phyloP scores from a whole-genome alignment of 2,329 filamentous ascomycete species.

The Verticillium nubilum region DNA sequence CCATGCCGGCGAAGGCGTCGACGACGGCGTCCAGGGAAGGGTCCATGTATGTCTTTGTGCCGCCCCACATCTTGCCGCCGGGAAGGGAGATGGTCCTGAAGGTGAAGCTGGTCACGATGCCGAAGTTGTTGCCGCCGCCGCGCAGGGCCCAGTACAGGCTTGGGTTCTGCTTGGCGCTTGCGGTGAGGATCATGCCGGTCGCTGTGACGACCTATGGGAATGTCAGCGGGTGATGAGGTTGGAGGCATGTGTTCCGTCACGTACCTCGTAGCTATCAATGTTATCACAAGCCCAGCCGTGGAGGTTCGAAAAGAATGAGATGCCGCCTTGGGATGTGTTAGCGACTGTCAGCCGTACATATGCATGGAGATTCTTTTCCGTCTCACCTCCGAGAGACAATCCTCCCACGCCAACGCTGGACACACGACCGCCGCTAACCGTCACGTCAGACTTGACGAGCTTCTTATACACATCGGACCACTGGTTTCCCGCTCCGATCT shows the following conservation, averaged over 20 bases:
- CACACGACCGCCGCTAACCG: slow-evolving; percentile 32
- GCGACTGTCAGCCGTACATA: too few species aligned
- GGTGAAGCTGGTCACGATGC: slow-evolving; percentile 46
- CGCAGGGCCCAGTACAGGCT: slow-evolving; percentile 54
- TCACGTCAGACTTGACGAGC: slow-evolving; percentile 24
- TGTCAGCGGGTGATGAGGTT: slow-evolving; percentile 29
- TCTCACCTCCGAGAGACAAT: slow-evolving; percentile 25
- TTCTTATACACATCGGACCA: slow-evolving; percentile 32
- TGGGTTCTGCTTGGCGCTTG: slow-evolving; percentile 43
- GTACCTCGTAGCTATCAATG: slow-evolving; percentile 25
- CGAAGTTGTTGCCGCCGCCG: slow-evolving; percentile 51
- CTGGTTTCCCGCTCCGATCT: slow-evolving; percentile 29
- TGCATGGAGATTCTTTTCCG: not conserved
- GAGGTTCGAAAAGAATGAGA: slow-evolving; percentile 34
- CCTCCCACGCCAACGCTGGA: slow-evolving; percentile 34
- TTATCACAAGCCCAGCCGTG: slow-evolving; percentile 35
- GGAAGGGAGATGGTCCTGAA: slow-evolving; percentile 28
- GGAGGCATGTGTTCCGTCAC: not conserved
- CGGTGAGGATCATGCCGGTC: slow-evolving; percentile 39
- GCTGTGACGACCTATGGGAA: slow-evolving; percentile 45
- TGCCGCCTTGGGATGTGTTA: slow-evolving; percentile 23
- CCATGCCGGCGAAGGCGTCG: slow-evolving; percentile 24
- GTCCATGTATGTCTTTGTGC: slow-evolving; percentile 22
- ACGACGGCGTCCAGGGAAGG: slow-evolving; percentile 21
- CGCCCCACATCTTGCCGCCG: slow-evolving; percentile 30